A percentile compares a stretch with the other conserved stretches of the same genome.
Conservation (phyloP, 2,329 filamentous ascomycete species). For the Fusarium sp. region DNA sequence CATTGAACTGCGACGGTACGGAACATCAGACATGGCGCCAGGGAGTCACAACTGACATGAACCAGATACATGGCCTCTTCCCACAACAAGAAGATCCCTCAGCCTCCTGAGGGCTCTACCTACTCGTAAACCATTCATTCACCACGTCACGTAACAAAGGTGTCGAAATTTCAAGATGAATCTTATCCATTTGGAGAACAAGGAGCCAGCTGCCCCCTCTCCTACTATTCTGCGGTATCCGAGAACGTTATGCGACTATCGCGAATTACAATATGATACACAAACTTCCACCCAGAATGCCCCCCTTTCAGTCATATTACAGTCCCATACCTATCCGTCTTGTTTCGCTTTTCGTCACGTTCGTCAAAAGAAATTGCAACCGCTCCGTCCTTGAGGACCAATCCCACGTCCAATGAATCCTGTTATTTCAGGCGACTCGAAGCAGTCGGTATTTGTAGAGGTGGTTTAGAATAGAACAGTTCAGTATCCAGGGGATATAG, state of each 20-base stretch:
- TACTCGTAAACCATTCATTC: constrained; percentile 47
- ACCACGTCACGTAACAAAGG: not conserved
- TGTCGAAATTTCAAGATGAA: constrained; percentile 19
- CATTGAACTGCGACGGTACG: constrained; percentile 83
- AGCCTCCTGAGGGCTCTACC: constrained; percentile 85
- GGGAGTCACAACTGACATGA: not conserved
- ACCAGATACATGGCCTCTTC: constrained; percentile 90
- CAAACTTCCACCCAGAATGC: constrained; percentile 28
- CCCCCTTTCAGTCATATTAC: constrained; percentile 31
- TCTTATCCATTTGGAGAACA: constrained; percentile 17
- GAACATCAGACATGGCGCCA: not conserved
- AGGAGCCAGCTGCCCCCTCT: constrained; percentile 30
- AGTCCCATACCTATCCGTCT: constrained; percentile 22
- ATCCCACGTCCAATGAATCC: constrained; percentile 9
- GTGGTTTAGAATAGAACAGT: constrained; percentile 24
- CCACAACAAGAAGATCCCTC: constrained; percentile 92
- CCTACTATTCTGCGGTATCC: constrained; percentile 18
- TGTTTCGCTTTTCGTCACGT: constrained; percentile 36
- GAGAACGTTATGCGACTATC: constrained; percentile 32
- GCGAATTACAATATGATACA: constrained; percentile 44
- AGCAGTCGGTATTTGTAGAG: constrained; percentile 22
- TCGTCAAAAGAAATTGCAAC: constrained; percentile 32
- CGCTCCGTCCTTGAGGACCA: constrained; percentile 6
- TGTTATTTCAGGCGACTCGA: constrained; percentile 10
- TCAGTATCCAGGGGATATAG: constrained; percentile 16